Conservation (phyloP, 140 eudicot species). For the Anethum foeniculum region DNA sequence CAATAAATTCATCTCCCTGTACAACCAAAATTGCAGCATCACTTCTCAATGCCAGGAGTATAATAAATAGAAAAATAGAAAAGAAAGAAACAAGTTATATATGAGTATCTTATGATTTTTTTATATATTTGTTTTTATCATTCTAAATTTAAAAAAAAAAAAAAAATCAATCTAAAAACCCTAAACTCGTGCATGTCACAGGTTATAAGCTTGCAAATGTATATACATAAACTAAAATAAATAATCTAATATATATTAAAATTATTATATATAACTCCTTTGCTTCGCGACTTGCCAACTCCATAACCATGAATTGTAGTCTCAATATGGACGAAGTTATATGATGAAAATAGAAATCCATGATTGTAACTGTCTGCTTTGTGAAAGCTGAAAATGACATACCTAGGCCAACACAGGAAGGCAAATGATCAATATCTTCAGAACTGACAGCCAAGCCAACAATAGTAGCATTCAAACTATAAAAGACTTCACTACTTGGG, state of each 20-base stretch:
- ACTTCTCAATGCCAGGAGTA: background rate
- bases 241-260: too few species aligned
- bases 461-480: constrained; percentile 82
- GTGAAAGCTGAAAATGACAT: constrained; percentile 16
- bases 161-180: too few species aligned
- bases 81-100: too few species aligned
- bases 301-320: background rate
- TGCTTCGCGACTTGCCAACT: background rate
- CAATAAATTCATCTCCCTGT: background rate
- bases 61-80: too few species aligned
- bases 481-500: constrained; percentile 54
- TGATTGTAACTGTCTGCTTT: background rate
- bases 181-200: too few species aligned
- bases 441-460: constrained; percentile 81
- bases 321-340: background rate
- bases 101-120: background rate
- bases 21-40: background rate
- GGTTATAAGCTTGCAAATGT: too few species aligned
- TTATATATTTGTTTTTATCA: too few species aligned
- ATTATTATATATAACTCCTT: background rate
- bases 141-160: too few species aligned
- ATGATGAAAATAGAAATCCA: background rate
- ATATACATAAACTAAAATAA: too few species aligned
- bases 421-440: constrained; percentile 38
- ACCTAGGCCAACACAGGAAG: constrained; percentile 94